Base-by-base conservation (phyloP, 225 moss, liverwort and hornwort genomes). In the Marchantia polymorpha region DNA sequence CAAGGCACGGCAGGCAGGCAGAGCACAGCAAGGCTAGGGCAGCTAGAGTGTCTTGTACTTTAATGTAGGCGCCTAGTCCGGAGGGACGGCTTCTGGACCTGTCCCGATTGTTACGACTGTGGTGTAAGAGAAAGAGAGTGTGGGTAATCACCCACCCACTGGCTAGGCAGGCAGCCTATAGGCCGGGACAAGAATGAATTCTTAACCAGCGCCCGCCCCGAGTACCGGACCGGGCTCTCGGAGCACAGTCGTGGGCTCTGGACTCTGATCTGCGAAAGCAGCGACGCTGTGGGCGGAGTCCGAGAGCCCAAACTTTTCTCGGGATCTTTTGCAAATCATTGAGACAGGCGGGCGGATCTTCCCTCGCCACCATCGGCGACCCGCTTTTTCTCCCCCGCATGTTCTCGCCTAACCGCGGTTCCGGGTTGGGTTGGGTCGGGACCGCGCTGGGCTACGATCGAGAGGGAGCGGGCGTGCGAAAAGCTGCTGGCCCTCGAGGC, bases 251-350 rank as follows among this genome's bases (percentile, higher is more conserved):
- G 39, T 39, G 39, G 39, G 5, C 39, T 2, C 39, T 65, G 25
- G 65, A 65, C 65, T 65, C 65, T 23, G 64, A 64, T 64, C 9
- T 8, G 64, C 25, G 64, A 64, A 26, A 26, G 23, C 1, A 26
- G 29, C 27, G 27, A 65, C 26, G 65, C 25, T 65, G 26, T 65
- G 23, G 65, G n/a, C n/a, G n/a, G n/a, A n/a, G n/a, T n/a, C n/a
- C n/a, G n/a, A n/a, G n/a, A 17, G 0, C 69, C 46, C 30, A 47
- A 69, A 69, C 19, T 47, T 69, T 48, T 69, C 52, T 12, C 27
- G 73, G 51, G 73, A 73, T 51, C 25, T 73, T 53, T 47, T 25
- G 46, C 73, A 73, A 72, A 73, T 52, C 23, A 73, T 52, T 25
- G 52, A 53, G 50, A 26, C 73, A 52, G 73, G 73, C 50, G 46